phyloP scores from a whole-genome alignment of 2,329 filamentous ascomycete species.

The Cladorrhinum sp. region DNA sequence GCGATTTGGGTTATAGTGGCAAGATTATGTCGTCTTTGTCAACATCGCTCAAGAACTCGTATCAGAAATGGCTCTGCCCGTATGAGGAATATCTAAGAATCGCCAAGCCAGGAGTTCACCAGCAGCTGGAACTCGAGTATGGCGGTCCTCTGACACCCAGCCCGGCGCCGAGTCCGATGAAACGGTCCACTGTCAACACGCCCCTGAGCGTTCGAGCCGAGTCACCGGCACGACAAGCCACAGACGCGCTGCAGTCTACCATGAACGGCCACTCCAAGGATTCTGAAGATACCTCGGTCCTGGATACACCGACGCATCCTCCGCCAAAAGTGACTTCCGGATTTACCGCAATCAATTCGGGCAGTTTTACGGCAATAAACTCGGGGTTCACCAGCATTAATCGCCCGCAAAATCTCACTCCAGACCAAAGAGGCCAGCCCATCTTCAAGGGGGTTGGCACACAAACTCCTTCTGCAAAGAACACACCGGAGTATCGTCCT shows the following conservation, averaged over 20 bases:
- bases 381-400: conserved; percentile 67
- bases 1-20: conserved; percentile 94
- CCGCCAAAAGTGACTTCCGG: conserved; percentile 47
- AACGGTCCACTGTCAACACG: conserved; percentile 58
- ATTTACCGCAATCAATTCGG: conserved; percentile 55
- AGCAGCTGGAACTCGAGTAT: conserved; percentile 89
- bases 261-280: conserved; percentile 46
- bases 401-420: conserved; percentile 36
- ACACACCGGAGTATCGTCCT: conserved; percentile 62
- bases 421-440: conserved; percentile 55
- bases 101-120: conserved; percentile 93
- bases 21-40: conserved; percentile 99
- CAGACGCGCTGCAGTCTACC: conserved; percentile 50
- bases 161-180: conserved; percentile 66
- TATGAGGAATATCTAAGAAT: conserved; percentile 92
- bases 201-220: conserved; percentile 58
- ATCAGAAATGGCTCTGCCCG: conserved; percentile 92
- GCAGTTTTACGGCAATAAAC: conserved; percentile 74
- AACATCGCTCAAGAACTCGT: conserved; percentile 96
- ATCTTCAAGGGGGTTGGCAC: conserved; percentile 61
- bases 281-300: conserved; percentile 46
- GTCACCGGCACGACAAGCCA: conserved; percentile 62
- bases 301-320: conserved; percentile 42
- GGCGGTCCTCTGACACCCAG: conserved; percentile 85
- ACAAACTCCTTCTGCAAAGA: conserved; percentile 60